A percentile compares a stretch with the other conserved stretches of the same genome.
phyloP scores from a whole-genome alignment of 2,329 filamentous ascomycete species.

The Ophioceras dolichostomum region DNA sequence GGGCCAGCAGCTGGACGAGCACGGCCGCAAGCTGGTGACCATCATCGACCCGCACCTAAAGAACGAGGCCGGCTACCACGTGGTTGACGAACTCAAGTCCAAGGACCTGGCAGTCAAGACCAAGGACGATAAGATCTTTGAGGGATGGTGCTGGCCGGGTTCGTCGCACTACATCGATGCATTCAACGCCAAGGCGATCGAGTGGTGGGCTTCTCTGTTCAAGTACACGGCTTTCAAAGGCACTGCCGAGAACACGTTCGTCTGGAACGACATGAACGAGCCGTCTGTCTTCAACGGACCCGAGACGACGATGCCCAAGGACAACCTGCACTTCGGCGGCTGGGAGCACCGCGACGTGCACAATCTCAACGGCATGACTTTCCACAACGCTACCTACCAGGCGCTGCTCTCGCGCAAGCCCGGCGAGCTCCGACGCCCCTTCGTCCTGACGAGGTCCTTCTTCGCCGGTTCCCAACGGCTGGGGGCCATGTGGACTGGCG shows the following conservation, averaged over 20 bases:
- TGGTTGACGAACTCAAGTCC: slow-evolving; percentile 71
- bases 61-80: slow-evolving; percentile 65
- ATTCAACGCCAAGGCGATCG: slow-evolving; percentile 82
- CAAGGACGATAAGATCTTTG: slow-evolving; percentile 80
- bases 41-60: slow-evolving; percentile 99
- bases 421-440: slow-evolving; percentile 74
- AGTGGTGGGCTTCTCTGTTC: slow-evolving; percentile 88
- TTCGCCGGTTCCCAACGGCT: slow-evolving; percentile 82
- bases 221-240: slow-evolving; percentile 82
- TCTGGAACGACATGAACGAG: slow-evolving; percentile 99
- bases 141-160: slow-evolving; percentile 98
- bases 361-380: slow-evolving; percentile 90
- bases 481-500: slow-evolving; percentile 97
- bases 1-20: slow-evolving; percentile 74
- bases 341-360: slow-evolving; percentile 98
- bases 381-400: slow-evolving; percentile 87
- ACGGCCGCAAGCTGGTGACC: slow-evolving; percentile 79
- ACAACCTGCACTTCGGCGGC: slow-evolving; percentile 80
- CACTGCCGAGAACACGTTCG: slow-evolving; percentile 72
- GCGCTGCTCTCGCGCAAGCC: slow-evolving; percentile 76
- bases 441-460: slow-evolving; percentile 86
- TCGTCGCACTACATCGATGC: slow-evolving; percentile 93
- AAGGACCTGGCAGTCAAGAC: slow-evolving; percentile 78
- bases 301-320: slow-evolving; percentile 97
- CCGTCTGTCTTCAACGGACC: slow-evolving; percentile 98